These are phyloP conservation scores for Suillus weaverae DNA, from an alignment of 768 basidiomycete genomes.

Conservation along the genomic window DNA sequence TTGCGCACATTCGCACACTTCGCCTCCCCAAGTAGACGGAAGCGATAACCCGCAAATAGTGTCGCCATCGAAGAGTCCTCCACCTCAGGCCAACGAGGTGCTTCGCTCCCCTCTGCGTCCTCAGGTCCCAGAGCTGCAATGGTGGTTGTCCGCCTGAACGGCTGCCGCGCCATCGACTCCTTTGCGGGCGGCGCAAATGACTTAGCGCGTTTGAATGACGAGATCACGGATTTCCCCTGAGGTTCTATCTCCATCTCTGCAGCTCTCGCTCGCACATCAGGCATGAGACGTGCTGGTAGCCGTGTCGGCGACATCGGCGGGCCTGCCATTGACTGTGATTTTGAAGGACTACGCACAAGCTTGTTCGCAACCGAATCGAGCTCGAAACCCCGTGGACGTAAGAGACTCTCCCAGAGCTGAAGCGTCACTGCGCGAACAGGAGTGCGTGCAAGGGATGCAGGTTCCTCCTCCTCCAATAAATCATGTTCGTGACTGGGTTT, in stretches of 20 bases:
- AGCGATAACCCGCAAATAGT: slow-evolving; percentile 56
- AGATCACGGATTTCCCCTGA: slow-evolving; percentile 40
- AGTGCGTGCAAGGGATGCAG: slow-evolving; percentile 54
- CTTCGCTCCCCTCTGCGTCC: slow-evolving; percentile 21
- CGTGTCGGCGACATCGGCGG: slow-evolving; percentile 18
- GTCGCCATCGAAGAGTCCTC: slow-evolving; percentile 4
- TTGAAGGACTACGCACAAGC: slow-evolving; percentile 62
- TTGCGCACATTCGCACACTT: slow-evolving; percentile 51
- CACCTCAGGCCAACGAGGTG: slow-evolving; percentile 1
- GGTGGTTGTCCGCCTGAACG: slow-evolving; percentile 47
- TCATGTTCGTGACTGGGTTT: slow-evolving; percentile 22
- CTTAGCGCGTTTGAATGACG: slow-evolving; percentile 60
- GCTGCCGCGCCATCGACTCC: slow-evolving; percentile 34
- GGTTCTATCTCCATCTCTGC: slow-evolving; percentile 20
- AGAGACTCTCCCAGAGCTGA: slow-evolving; percentile 69
- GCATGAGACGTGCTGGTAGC: slow-evolving; percentile 14
- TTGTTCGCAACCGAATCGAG: slow-evolving; percentile 45
- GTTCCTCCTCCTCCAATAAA: slow-evolving; percentile 53
- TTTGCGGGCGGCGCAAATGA: slow-evolving; percentile 55
- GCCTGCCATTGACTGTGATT: slow-evolving; percentile 33
- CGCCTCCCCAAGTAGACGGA: slow-evolving; percentile 70
- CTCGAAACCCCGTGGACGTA: slow-evolving; percentile 67
- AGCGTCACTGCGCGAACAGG: slow-evolving; percentile 52
- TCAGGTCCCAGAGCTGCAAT: slow-evolving; percentile 14
- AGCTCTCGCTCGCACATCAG: slow-evolving; percentile 4